These are phyloP conservation scores for Verbena officinalis DNA, from an alignment of 257 asterid genomes.

Conservation along the genomic window DNA sequence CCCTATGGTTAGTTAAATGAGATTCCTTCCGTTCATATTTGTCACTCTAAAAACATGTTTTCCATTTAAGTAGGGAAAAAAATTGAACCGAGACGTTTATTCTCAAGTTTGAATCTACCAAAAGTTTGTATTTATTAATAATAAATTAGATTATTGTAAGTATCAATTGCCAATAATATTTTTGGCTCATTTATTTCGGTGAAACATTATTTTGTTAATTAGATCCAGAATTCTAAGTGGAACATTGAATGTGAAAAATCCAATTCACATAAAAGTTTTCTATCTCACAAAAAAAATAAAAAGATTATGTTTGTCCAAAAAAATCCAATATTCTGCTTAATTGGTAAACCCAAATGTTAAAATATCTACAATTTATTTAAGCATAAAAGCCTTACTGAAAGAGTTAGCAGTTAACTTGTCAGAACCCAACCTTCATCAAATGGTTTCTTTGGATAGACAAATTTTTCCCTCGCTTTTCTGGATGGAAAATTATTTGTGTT, in stretches of 20 bases:
- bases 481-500: not conserved
- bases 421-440: slow-evolving; percentile 7
- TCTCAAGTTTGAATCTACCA: slow-evolving; percentile 2
- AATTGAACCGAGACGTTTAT: not conserved
- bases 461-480: not conserved
- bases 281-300: slow-evolving; percentile 1
- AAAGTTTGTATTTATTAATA: not conserved
- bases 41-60: slow-evolving; percentile 10
- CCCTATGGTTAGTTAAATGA: slow-evolving; percentile 63
- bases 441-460: not conserved
- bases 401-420: slow-evolving; percentile 4
- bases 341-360: slow-evolving; percentile 13
- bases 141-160: slow-evolving; percentile 2
- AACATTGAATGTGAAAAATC: not conserved
- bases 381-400: slow-evolving; percentile 5
- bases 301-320: slow-evolving; percentile 4
- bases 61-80: not conserved
- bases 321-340: slow-evolving; percentile 1
- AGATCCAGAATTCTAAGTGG: not conserved
- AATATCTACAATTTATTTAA: not conserved
- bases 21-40: slow-evolving; percentile 13
- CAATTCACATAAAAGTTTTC: not conserved
- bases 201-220: not conserved
- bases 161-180: too few species aligned
- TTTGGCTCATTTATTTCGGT: not conserved